Evolutionary conservation across 306 rosid genomes (phyloP).

Genomic region (Quercus alba): DNA sequence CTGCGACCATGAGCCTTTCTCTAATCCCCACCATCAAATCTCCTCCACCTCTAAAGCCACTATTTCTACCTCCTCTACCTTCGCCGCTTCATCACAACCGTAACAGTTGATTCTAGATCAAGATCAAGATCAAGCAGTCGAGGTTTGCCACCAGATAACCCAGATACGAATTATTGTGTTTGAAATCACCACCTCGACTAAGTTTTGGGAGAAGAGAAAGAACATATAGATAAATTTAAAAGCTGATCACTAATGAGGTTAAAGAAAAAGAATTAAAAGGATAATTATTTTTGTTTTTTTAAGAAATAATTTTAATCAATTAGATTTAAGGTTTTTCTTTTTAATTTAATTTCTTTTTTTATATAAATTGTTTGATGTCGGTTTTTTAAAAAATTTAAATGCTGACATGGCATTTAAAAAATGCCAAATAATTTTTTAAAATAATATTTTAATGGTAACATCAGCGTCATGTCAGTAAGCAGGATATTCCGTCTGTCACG

Average conservation of each 20-base stretch:
- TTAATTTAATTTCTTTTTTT: too few species aligned
- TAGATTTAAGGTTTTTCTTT: too few species aligned
- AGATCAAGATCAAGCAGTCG: neutral
- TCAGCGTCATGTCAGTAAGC: accelerated
- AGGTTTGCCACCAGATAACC: conserved; percentile 11
- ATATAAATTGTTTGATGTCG: too few species aligned
- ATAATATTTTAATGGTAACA: too few species aligned
- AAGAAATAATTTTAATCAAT: too few species aligned
- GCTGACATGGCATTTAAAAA: too few species aligned
- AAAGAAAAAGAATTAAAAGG: too few species aligned
- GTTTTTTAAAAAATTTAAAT: too few species aligned
- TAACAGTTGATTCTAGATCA: neutral
- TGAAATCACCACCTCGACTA: conserved; percentile 84
- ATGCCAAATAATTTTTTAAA: too few species aligned
- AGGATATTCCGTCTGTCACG: accelerated
- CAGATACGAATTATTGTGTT: conserved; percentile 64
- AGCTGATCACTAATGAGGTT: too few species aligned
- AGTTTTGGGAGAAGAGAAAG: conserved; percentile 74
- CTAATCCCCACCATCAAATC: conserved; percentile 17
- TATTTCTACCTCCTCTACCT: too few species aligned
- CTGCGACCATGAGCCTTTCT: conserved; percentile 44
- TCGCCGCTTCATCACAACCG: neutral
- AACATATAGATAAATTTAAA: neutral
- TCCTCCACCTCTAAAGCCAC: conserved; percentile 1
- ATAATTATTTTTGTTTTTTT: too few species aligned